Evolutionary conservation across 306 rosid species (phyloP), one percentile per base, ranked within the genome.

Genomic region (Castanea mollissima): DNA sequence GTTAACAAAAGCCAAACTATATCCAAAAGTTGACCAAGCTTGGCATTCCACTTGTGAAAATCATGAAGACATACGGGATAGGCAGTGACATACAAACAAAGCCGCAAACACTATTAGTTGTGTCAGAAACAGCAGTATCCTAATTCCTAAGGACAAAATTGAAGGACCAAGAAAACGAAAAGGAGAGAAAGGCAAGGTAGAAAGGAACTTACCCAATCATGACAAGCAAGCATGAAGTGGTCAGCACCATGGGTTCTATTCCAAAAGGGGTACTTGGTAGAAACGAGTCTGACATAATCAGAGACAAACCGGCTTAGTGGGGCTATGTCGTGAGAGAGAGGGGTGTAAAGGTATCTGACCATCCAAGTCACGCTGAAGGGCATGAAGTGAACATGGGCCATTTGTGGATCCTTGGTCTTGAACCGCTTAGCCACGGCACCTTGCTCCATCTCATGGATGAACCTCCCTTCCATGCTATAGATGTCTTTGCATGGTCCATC

Each of bases 291-390:
- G 73, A 91, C 94, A 55, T 92, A 94, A 83, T 94, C 96, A 27
- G 92, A 81, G 31, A 91, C 94, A 78, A 85, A 92, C 11, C 76
- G 75, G 80, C 68, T 59, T 27, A 94, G 74, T 29, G 94, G 98
- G 29, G 76, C 69, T 32, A 81, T 4, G 59, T 92, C 73, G 78
- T 57, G 32, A 58, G 93, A 65, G 49, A 23, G 55, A 7, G 83
- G 80, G 27, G 86, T 74, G 75, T 92, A 94, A 52, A 92, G 75
- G 85, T 92, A 94, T 85, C 85, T 94, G n/a, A 90, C 97, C 97
- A 94, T 92, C 94, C 89, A 89, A 15, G 97, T 87, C 34, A 94
- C 96, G 60, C 98, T 94, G 73, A 94, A 92, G 57, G 98, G 98
- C 81, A 92, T 75, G 78, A 90, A 94, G 86, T 73, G 86, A 76